Conservation (phyloP, 192 early-diverging fungal genomes). For the Coemansia sp. region DNA sequence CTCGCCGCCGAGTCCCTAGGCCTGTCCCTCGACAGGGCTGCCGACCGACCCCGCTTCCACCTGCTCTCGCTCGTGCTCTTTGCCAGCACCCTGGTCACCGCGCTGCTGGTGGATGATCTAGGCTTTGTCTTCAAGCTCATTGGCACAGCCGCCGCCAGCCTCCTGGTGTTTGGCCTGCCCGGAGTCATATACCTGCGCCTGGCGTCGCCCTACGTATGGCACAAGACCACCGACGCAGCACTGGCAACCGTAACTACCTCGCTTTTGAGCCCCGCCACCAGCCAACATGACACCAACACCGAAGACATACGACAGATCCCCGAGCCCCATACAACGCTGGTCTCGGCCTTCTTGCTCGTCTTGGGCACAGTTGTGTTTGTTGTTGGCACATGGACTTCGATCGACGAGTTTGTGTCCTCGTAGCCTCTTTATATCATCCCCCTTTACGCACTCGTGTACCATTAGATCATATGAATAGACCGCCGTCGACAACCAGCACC, state of each 20-base stretch:
- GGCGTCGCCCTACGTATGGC: conserved; percentile 18
- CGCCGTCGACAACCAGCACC: conserved; percentile 40
- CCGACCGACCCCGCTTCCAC: conserved; percentile 4
- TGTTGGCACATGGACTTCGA: conserved; percentile 30
- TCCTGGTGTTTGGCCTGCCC: conserved; percentile 40
- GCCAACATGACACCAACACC: not conserved
- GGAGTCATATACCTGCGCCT: conserved; percentile 33
- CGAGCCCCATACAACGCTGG: conserved; percentile 17
- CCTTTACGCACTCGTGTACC: not conserved
- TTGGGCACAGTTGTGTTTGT: conserved; percentile 33
- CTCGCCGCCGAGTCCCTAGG: conserved; percentile 16
- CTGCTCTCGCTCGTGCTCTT: conserved; percentile 19
- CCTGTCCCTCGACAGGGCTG: conserved; percentile 2
- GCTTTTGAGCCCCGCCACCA: not conserved
- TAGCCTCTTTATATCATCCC: not conserved
- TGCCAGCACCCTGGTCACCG: conserved; percentile 21
- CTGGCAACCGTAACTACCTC: not conserved
- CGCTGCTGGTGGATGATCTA: conserved; percentile 29
- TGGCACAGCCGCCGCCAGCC: conserved; percentile 36
- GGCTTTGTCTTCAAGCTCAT: conserved; percentile 49
- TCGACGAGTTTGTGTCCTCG: conserved; percentile 16
- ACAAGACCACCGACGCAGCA: conserved; percentile 3
- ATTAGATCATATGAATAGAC: conserved; percentile 17
- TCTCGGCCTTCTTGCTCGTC: conserved; percentile 14
- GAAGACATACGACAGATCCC: conserved; percentile 7